Evolutionary conservation across 2,329 filamentous ascomycete species (phyloP).

Genomic region (Colletotrichum viniferum): DNA sequence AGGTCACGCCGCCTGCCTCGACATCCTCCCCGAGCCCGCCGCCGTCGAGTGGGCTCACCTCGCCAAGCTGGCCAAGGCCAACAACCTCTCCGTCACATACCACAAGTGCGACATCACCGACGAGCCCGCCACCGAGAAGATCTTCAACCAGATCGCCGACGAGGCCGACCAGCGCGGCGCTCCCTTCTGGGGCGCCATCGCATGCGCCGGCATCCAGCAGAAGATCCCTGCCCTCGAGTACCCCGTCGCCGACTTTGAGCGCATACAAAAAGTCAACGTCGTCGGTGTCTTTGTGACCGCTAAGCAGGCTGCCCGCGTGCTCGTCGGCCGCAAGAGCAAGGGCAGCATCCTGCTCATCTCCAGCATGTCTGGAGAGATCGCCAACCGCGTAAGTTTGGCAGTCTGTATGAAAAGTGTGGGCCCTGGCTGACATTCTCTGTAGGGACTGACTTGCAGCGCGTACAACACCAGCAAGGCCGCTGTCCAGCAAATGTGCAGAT

Average conservation of each 20-base stretch:
- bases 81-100: constrained; percentile 41
- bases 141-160: constrained; percentile 39
- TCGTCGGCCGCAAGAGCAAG: constrained; percentile 42
- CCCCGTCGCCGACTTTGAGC: constrained; percentile 63
- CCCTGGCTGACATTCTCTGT: neutral
- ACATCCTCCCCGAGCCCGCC: constrained; percentile 43
- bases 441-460: constrained; percentile 67
- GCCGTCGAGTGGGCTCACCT: constrained; percentile 45
- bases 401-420: neutral
- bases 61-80: constrained; percentile 41
- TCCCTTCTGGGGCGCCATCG: constrained; percentile 43
- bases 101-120: constrained; percentile 51
- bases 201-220: constrained; percentile 55
- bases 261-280: constrained; percentile 73
- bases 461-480: constrained; percentile 69
- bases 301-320: constrained; percentile 68
- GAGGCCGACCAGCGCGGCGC: constrained; percentile 33
- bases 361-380: constrained; percentile 53
- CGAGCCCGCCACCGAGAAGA: constrained; percentile 39
- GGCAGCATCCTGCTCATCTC: constrained; percentile 57
- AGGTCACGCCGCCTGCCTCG: constrained; percentile 52
- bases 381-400: constrained; percentile 48
- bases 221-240: constrained; percentile 51
- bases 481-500: constrained; percentile 63
- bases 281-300: constrained; percentile 74